Evolutionary conservation across 2,329 filamentous ascomycete species (phyloP), one percentile per base, ranked within the genome.

Genomic region (Stagonosporopsis chrysanthemi): DNA sequence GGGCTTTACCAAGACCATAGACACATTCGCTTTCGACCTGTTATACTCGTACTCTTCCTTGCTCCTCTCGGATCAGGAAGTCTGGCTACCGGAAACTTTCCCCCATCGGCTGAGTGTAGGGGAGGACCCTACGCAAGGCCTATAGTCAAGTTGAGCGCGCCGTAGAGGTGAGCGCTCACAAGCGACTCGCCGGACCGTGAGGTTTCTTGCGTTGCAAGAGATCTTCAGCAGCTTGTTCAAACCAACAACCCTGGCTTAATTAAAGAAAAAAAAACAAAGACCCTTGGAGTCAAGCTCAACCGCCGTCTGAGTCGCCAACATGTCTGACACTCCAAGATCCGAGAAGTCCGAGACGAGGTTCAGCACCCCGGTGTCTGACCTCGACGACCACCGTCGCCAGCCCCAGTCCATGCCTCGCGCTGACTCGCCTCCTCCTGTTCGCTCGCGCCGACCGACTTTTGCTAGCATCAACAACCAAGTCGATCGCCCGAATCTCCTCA

Each of bases 331-430:
- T 61, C 78, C 84, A 80, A 80, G 73, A 86, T 96, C 92, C 84
- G 88, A 88, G 69, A 80, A 75, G 63, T 81, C 84, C 53, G 83
- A 86, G 69, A 84, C 85, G 68, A 85, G 88, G 68, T 92, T 89
- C 77, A 86, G 86, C 76, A 88, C 89, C 54, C 90, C 90, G 14
- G 86, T 92, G 60, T 88, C 89, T 60, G 89, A 93, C 73, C 84
- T 97, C 44, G 92, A 97, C 74, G 92, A 97, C 75, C 93, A 97
- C 79, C 90, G 92, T 56, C 82, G 87, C 71, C 89, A 90, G 71
- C 77, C 82, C 4, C 77, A 83, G 23, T 84, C 87, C 35, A 77
- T 87, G 23, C 88, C 86, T 58, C 85, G 86, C 41, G 77, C 80
- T 29, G 85, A 87, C 12, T 84, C 86, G 61, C 84, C 84, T 14